Conservation (phyloP, 2,329 filamentous ascomycete genomes). For the Coniochaeta pulveracea region DNA sequence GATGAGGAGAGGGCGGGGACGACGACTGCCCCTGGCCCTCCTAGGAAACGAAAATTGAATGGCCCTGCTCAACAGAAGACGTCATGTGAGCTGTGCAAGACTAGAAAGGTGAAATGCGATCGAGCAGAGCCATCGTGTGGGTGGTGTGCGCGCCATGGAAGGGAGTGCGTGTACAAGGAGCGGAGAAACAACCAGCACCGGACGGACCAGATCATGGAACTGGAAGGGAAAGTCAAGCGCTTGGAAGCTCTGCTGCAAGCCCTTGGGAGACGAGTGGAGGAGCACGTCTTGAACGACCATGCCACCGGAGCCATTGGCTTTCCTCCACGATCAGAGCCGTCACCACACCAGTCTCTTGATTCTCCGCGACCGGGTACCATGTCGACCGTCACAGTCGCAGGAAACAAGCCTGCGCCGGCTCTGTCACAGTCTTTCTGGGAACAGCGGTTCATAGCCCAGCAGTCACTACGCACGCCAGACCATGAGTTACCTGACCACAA, state of each 20-base stretch:
- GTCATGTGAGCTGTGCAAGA: conserved; percentile 32
- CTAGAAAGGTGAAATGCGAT: conserved; percentile 35
- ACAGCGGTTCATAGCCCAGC: conserved; percentile 8
- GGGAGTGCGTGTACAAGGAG: conserved; percentile 57
- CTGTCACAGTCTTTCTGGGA: conserved; percentile 3
- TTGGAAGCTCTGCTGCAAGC: conserved; percentile 35
- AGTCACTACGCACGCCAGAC: conserved; percentile 17
- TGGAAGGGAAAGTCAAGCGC: conserved; percentile 42
- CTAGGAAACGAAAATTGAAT: background rate
- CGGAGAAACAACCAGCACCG: conserved; percentile 57
- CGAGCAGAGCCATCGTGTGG: conserved; percentile 51
- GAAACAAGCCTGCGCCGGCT: conserved; percentile 22
- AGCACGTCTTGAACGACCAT: conserved; percentile 23
- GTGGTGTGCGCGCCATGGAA: conserved; percentile 58
- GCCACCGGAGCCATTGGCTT: conserved; percentile 11
- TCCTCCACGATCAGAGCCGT: conserved; percentile 12
- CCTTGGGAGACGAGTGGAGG: conserved; percentile 28
- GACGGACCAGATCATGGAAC: conserved; percentile 50
- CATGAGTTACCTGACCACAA: conserved; percentile 13
- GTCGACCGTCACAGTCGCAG: no score
- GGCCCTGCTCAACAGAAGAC: background rate
- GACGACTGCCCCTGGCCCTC: background rate
- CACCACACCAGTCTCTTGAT: conserved; percentile 2
- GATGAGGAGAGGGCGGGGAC: conserved; percentile 1
- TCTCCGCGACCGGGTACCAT: no score